Evolutionary conservation across 768 basidiomycete genomes (phyloP), one percentile per base, ranked within the genome.

Genomic region (Russula earlei): DNA sequence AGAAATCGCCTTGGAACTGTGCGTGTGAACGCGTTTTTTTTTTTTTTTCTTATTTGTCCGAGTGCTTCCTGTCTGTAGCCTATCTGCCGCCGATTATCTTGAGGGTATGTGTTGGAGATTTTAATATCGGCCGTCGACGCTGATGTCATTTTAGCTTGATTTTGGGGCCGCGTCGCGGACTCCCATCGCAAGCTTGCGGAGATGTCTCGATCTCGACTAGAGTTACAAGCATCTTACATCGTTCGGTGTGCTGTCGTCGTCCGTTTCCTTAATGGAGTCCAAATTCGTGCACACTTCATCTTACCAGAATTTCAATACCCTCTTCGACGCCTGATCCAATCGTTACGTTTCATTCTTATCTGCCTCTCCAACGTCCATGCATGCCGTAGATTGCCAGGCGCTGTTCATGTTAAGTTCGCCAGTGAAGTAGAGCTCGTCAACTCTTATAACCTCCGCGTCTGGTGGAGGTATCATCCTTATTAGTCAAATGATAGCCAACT

Each of bases 1-100:
- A 1, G 92, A 95, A 68, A 79, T 96, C 44, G 87, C 88, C 1
- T 70, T 97, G 6, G 93, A 96, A 68, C 69, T 95, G 93, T 96
- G 62, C 67, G 90, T 80, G 7, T 43, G 6, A 44, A 15, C 4
- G n/a, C n/a, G 33, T 19, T 33, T 37, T 15, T 41, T 36, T 12
- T n/a, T 44, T 17, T 37, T 22, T 36, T 36, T 20, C 54, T 40
- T 49, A 60, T 44, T 15, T 22, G 27, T 14, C 45, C 45, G 22
- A 49, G 50, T 29, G 20, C 11, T 36, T 11, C 15, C 34, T 34
- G 12, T 15, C 17, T 50, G 25, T 61, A 83, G 81, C 52, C 69
- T 83, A 33, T 62, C 82, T 52, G 82, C 81, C 29, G 83, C 83
- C 43, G 83, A 84, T 62, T 84, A 84, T 66, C 77, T 81, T 63